These are phyloP conservation scores for Adansonia madagascariensis DNA, from an alignment of 441 rosid genomes.

Conservation along the genomic window DNA sequence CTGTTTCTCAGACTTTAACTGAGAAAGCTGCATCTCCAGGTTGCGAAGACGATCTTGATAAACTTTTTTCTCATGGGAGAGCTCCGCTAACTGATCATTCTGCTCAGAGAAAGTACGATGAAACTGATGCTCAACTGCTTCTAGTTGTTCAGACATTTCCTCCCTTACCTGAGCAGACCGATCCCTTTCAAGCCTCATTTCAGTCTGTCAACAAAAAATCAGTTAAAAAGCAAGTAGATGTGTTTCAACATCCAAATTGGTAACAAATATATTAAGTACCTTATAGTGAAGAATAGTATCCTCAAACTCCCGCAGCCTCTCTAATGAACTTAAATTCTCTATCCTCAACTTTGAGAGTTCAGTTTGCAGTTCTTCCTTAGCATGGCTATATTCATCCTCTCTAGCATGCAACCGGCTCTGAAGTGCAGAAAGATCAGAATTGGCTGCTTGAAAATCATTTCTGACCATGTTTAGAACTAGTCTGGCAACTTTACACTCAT, in stretches of 20 bases:
- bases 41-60: constrained; percentile 83
- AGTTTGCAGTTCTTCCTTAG: constrained; percentile 67
- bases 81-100: constrained; percentile 75
- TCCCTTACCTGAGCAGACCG: constrained; percentile 80
- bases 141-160: constrained; percentile 77
- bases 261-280: constrained; percentile 6
- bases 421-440: constrained; percentile 85
- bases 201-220: constrained; percentile 63
- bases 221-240: constrained; percentile 23
- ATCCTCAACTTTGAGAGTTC: constrained; percentile 64
- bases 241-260: background rate
- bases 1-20: constrained; percentile 67
- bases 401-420: constrained; percentile 81
- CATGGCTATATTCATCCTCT: constrained; percentile 76
- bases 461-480: constrained; percentile 83
- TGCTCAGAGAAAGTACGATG: constrained; percentile 92
- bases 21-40: constrained; percentile 76
- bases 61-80: constrained; percentile 71
- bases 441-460: constrained; percentile 86
- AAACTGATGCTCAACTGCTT: constrained; percentile 80
- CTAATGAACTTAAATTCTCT: constrained; percentile 62
- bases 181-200: constrained; percentile 86
- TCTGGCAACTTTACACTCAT: constrained; percentile 76
- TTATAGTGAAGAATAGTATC: constrained; percentile 48
- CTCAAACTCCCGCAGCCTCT: constrained; percentile 76